Base-by-base conservation (phyloP, 2,329 filamentous ascomycete species). In the Eutypa lata region DNA sequence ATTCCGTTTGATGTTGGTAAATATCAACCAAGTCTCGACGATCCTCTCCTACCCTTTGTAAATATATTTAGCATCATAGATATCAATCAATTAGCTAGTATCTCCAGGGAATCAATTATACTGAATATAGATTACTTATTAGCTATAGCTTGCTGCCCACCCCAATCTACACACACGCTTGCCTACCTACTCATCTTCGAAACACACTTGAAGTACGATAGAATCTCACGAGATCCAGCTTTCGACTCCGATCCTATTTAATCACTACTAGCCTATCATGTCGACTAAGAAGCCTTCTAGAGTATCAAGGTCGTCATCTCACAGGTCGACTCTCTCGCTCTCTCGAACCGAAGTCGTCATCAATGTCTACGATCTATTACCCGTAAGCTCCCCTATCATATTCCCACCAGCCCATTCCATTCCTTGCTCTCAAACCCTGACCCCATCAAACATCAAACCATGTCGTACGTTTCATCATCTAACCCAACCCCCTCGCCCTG, bases 361-460 rank as follows among this genome's bases (percentile, higher is more conserved):
- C 65, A 85, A 91, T 65, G 84, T 91, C 63, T 92, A 92, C 65
- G 89, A 91, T 68, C 76, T 91, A 7, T 76, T 92, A 16, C 86
- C 88, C 38, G 86, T 89, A 77, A 59, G 76, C 53, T n/a, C 19
- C 21, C 28, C 42, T 33, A 10, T 50, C 16, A n/a, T 22, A 24
- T 31, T 45, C 16, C 50, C 35, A n/a, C 26, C 46, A 50, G 37
- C 16, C 28, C n/a, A 22, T n/a, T 47, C 33, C 31, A 28, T 16
- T 28, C 11, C n/a, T n/a, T n/a, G n/a, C n/a, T n/a, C n/a, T n/a
- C n/a, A n/a, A n/a, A n/a, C n/a, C n/a, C n/a, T n/a, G n/a, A n/a
- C n/a, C n/a, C 38, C 56, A 47, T 50, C 56, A 38, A 53, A 19
- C 33, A 49, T 26, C 35, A 44, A 45, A 24, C 18, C 38, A 18